A percentile compares a stretch with the other conserved stretches of the same genome.
Conservation (phyloP, 1,284 basidiomycete species). For the Irpex lacteus region DNA sequence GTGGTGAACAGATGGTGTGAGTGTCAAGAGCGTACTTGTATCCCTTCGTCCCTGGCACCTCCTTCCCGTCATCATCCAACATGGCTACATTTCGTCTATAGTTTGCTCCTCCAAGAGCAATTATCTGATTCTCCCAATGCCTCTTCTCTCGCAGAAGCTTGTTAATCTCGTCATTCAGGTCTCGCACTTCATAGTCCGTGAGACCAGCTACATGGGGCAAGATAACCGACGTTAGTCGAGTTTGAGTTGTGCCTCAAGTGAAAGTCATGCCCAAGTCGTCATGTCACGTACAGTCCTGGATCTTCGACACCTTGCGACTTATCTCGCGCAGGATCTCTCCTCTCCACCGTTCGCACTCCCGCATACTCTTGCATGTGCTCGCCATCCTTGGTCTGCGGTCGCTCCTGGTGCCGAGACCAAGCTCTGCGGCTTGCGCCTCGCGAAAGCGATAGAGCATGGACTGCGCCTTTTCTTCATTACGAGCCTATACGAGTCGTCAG, state of each 20-base stretch:
- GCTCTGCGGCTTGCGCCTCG: slow-evolving; percentile 93
- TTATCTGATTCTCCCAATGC: slow-evolving; percentile 98
- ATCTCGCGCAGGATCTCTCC: slow-evolving; percentile 95
- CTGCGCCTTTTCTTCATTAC: slow-evolving; percentile 97
- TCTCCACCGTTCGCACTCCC: slow-evolving; percentile 95
- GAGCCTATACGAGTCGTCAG: slow-evolving; percentile 53
- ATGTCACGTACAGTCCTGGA: slow-evolving; percentile 81
- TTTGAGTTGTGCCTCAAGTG: slow-evolving; percentile 1
- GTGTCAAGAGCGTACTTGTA: slow-evolving; percentile 77
- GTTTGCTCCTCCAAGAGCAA: slow-evolving; percentile 93
- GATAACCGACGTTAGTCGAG: neutral
- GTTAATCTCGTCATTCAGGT: slow-evolving; percentile 98
- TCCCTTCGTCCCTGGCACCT: slow-evolving; percentile 95
- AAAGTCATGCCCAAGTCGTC: neutral
- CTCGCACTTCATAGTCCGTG: slow-evolving; percentile 95
- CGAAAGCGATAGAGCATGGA: slow-evolving; percentile 99
- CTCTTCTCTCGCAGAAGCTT: slow-evolving; percentile 92
- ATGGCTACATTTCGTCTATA: slow-evolving; percentile 90
- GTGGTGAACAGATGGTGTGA: neutral
- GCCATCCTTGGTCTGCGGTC: slow-evolving; percentile 90
- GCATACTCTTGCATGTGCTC: slow-evolving; percentile 83
- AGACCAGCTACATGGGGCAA: slow-evolving; percentile 63
- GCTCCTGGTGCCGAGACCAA: slow-evolving; percentile 80
- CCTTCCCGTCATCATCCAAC: slow-evolving; percentile 91
- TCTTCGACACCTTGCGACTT: slow-evolving; percentile 94